These are phyloP conservation scores for Ogataea paraovalis DNA, from an alignment of 805 yeast genomes.

Conservation along the genomic window DNA sequence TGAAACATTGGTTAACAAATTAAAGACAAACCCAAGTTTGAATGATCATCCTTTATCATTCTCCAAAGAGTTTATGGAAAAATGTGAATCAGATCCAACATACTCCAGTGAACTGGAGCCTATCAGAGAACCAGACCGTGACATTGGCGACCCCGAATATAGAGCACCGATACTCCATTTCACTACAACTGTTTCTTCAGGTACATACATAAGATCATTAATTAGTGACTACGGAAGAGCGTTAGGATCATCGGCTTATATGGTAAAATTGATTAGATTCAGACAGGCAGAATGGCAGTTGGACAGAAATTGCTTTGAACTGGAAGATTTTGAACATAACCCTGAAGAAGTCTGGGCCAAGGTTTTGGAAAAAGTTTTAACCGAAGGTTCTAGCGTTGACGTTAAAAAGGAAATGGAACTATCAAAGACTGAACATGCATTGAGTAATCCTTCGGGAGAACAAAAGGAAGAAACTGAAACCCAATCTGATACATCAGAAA, in stretches of 20 bases:
- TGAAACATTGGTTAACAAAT: slow-evolving; percentile 35
- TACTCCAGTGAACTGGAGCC: slow-evolving; percentile 36
- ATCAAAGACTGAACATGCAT: slow-evolving; percentile 12
- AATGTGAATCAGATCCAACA: slow-evolving; percentile 34
- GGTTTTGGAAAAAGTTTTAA: slow-evolving; percentile 54
- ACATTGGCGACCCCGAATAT: slow-evolving; percentile 34
- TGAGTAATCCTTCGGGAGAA: background rate
- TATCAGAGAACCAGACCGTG: slow-evolving; percentile 35
- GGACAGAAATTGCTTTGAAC: slow-evolving; percentile 60
- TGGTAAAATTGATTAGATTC: slow-evolving; percentile 74
- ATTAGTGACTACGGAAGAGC: slow-evolving; percentile 87
- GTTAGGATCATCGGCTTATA: slow-evolving; percentile 75
- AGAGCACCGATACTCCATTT: slow-evolving; percentile 71
- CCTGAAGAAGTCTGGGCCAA: slow-evolving; percentile 68
- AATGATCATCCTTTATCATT: slow-evolving; percentile 60
- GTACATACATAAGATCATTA: slow-evolving; percentile 89
- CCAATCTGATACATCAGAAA: background rate
- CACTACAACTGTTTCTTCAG: slow-evolving; percentile 80
- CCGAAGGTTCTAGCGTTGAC: slow-evolving; percentile 36
- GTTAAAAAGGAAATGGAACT: slow-evolving; percentile 36
- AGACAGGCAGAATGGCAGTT: slow-evolving; percentile 85
- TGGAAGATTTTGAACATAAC: slow-evolving; percentile 60
- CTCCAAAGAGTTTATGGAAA: slow-evolving; percentile 51
- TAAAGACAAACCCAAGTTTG: slow-evolving; percentile 47
- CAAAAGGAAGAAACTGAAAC: background rate